Conservation (phyloP, 495 filamentous ascomycete species). For the Jackrogersella multiformis region DNA sequence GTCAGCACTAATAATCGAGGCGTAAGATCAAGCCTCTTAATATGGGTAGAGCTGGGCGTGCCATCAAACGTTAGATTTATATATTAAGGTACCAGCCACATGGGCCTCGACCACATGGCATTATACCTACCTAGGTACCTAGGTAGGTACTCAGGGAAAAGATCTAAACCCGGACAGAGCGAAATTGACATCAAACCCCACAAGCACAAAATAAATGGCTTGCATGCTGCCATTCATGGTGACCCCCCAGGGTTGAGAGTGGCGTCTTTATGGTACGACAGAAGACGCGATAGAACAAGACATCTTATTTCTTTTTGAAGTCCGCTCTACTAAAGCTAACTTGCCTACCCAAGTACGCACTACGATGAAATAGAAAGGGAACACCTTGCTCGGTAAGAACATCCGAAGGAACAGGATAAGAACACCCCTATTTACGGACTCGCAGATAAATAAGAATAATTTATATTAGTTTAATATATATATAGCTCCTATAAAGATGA, state of each 20-base stretch:
- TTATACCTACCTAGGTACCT: too few relatives aligned
- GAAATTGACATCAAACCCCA: not conserved
- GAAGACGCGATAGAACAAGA: not conserved
- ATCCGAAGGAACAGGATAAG: not conserved
- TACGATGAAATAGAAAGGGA: too few relatives aligned
- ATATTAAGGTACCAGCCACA: slow-evolving; percentile 11
- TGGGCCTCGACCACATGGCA: slow-evolving; percentile 15
- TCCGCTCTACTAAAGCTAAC: too few relatives aligned
- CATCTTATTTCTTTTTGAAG: not conserved
- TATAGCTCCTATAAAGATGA: too few relatives aligned
- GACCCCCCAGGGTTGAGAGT: slow-evolving; percentile 12
- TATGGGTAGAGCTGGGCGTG: not conserved
- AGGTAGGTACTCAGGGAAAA: not conserved
- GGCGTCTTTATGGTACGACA: slow-evolving; percentile 24
- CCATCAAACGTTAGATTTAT: not conserved
- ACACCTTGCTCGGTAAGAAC: not conserved
- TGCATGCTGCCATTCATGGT: not conserved
- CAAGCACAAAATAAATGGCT: slow-evolving; percentile 11
- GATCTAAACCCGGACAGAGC: not conserved
- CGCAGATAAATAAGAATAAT: too few relatives aligned
- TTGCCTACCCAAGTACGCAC: too few relatives aligned
- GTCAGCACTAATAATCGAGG: slow-evolving; percentile 1
- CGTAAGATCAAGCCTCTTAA: slow-evolving; percentile 1
- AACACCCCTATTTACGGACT: not conserved
- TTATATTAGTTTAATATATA: too few relatives aligned